phyloP scores from a whole-genome alignment of 1,139 yeast genomes.

The Pichia sp. region DNA sequence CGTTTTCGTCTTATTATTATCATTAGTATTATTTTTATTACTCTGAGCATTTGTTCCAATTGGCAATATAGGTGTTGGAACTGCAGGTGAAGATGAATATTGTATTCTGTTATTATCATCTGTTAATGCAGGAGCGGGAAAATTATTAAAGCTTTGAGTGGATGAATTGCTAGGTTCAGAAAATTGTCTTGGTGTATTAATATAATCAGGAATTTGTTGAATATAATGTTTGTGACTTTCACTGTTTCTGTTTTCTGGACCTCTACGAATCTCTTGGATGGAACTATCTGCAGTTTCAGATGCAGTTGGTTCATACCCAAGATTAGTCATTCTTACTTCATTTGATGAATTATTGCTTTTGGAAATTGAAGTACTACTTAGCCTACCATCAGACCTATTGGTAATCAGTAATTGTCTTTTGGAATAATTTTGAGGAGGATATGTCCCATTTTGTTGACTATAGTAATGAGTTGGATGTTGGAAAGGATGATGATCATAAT shows the following conservation, averaged over 20 bases:
- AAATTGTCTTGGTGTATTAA: constrained; percentile 6
- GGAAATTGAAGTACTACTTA: constrained; percentile 13
- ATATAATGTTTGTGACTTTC: constrained; percentile 6
- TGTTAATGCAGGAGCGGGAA: background rate
- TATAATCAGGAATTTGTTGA: constrained; percentile 9
- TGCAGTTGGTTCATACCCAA: constrained; percentile 7
- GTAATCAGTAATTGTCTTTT: constrained; percentile 25
- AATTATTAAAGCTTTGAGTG: too few species aligned
- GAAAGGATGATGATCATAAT: constrained; percentile 4
- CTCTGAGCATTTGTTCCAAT: too few species aligned
- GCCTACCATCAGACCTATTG: constrained; percentile 19
- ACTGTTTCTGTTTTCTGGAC: constrained; percentile 27
- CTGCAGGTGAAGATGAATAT: background rate
- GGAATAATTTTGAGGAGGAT: background rate
- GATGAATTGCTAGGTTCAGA: background rate
- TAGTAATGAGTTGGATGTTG: constrained; percentile 3
- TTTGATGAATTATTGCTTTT: background rate
- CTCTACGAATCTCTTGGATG: constrained; percentile 30
- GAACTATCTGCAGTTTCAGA: constrained; percentile 20
- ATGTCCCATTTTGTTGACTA: background rate
- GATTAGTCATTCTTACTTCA: constrained; percentile 10
- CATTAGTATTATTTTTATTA: background rate
- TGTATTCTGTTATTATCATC: background rate
- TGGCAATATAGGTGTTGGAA: too few species aligned
- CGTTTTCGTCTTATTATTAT: background rate